A percentile compares a stretch with the other conserved stretches of the same genome.
Evolutionary conservation across 2,329 filamentous ascomycete species (phyloP).

Genomic region (Periconia sp.): DNA sequence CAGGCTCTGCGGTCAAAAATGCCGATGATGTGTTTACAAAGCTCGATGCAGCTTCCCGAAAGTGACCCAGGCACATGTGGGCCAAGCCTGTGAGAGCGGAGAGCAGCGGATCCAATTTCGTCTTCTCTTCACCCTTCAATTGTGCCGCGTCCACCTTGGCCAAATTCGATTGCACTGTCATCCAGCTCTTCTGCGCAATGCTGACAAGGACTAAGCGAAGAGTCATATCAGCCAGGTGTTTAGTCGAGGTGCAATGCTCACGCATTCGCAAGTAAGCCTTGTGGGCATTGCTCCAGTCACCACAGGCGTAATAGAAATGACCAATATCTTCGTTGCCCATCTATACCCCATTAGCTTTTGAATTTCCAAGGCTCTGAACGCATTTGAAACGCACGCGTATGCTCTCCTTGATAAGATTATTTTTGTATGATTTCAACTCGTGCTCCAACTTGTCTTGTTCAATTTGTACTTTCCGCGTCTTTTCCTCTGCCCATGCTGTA

Average conservation of each 20-base stretch:
- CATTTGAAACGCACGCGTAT: constrained; percentile 66
- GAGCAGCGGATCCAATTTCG: constrained; percentile 66
- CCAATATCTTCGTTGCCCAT: constrained; percentile 95
- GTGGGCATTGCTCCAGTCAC: constrained; percentile 70
- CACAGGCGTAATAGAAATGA: constrained; percentile 76
- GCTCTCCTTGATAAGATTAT: constrained; percentile 96
- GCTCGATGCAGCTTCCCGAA: constrained; percentile 66
- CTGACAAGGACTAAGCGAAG: constrained; percentile 76
- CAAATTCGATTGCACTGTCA: constrained; percentile 64
- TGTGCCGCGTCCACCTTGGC: constrained; percentile 57
- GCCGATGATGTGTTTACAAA: constrained; percentile 67
- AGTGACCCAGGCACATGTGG: constrained; percentile 59
- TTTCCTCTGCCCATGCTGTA: constrained; percentile 71
- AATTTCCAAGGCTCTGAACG: background rate
- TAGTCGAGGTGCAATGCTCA: constrained; percentile 80
- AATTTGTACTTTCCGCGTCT: constrained; percentile 64
- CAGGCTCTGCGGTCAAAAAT: constrained; percentile 44
- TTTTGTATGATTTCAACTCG: constrained; percentile 90
- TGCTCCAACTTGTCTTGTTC: constrained; percentile 77
- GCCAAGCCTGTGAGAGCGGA: constrained; percentile 63
- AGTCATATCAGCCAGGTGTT: constrained; percentile 81
- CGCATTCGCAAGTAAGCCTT: constrained; percentile 87
- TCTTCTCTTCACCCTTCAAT: constrained; percentile 59
- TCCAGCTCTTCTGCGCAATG: constrained; percentile 78
- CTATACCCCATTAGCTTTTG: constrained; percentile 48